phyloP scores from a whole-genome alignment of 2,329 filamentous ascomycete species.

The Fusarium bactridioides region DNA sequence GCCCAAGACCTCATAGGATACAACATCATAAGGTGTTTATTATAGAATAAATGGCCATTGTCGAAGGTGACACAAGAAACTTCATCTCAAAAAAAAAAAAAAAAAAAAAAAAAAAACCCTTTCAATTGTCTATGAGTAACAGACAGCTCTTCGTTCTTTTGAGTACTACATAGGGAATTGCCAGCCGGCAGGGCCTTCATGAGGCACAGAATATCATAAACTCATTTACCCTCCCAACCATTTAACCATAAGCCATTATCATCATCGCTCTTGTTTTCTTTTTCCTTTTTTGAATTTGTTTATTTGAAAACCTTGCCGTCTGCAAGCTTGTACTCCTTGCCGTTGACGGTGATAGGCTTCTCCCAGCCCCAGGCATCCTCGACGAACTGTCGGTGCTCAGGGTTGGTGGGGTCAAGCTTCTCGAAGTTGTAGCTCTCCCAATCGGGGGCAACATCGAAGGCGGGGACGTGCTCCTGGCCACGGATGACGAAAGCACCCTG shows the following conservation, averaged over 20 bases:
- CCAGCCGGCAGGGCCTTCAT: slow-evolving; percentile 34
- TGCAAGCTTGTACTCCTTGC: slow-evolving; percentile 88
- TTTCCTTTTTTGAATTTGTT: slow-evolving; percentile 45
- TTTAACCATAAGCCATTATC: slow-evolving; percentile 48
- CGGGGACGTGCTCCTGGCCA: slow-evolving; percentile 83
- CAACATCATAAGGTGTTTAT: neutral
- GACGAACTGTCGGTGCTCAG: slow-evolving; percentile 85
- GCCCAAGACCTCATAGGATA: slow-evolving; percentile 10
- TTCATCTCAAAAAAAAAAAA: slow-evolving; percentile 11
- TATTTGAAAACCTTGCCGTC: slow-evolving; percentile 99
- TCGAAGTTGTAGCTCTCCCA: slow-evolving; percentile 95
- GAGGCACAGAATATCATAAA: slow-evolving; percentile 41
- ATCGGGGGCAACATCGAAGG: slow-evolving; percentile 97
- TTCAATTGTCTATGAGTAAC: slow-evolving; percentile 32
- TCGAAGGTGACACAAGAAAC: neutral
- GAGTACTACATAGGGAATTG: slow-evolving; percentile 34
- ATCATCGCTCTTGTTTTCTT: slow-evolving; percentile 37
- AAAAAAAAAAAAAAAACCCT: slow-evolving; percentile 17
- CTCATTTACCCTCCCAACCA: slow-evolving; percentile 41
- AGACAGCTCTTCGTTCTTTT: slow-evolving; percentile 26
- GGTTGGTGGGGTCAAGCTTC: slow-evolving; percentile 91
- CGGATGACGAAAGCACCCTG: slow-evolving; percentile 94
- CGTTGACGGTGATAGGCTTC: slow-evolving; percentile 78
- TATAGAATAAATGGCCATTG: neutral
- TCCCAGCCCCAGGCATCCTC: slow-evolving; percentile 93